Conservation (phyloP, 768 basidiomycete species). For the Panus rudis region DNA sequence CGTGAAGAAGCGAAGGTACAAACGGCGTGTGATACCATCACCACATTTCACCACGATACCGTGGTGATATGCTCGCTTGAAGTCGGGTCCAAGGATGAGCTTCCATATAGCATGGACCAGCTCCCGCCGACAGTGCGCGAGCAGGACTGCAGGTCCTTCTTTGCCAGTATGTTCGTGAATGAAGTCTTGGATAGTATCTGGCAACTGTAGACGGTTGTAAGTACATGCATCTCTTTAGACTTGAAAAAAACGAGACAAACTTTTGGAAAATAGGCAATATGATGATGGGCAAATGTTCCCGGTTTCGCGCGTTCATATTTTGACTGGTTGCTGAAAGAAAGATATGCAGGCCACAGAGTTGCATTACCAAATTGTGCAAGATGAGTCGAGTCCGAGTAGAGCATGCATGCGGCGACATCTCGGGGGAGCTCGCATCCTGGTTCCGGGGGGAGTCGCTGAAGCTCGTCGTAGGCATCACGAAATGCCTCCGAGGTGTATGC, state of each 20-base stretch:
- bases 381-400: constrained; percentile 23
- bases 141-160: not conserved
- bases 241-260: not conserved
- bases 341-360: constrained; percentile 13
- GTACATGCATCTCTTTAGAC: not conserved
- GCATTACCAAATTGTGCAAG: constrained; percentile 15
- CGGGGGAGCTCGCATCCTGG: constrained; percentile 8
- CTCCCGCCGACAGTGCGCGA: constrained; percentile 17
- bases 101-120: constrained; percentile 17
- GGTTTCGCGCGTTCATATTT: constrained; percentile 7
- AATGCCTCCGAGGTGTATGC: constrained; percentile 16
- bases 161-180: constrained; percentile 1
- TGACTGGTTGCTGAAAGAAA: constrained; percentile 6
- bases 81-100: constrained; percentile 13
- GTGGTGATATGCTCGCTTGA: constrained; percentile 17
- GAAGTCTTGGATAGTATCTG: constrained; percentile 11
- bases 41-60: constrained; percentile 15
- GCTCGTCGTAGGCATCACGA: constrained; percentile 10
- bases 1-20: constrained; percentile 19
- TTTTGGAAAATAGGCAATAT: constrained; percentile 15
- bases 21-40: constrained; percentile 15
- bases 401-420: constrained; percentile 14
- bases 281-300: constrained; percentile 10
- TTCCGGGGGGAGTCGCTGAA: constrained; percentile 8
- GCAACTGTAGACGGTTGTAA: constrained; percentile 8